Base-by-base conservation (phyloP, 2,329 filamentous ascomycete species). In the Hypoxylon sp. region DNA sequence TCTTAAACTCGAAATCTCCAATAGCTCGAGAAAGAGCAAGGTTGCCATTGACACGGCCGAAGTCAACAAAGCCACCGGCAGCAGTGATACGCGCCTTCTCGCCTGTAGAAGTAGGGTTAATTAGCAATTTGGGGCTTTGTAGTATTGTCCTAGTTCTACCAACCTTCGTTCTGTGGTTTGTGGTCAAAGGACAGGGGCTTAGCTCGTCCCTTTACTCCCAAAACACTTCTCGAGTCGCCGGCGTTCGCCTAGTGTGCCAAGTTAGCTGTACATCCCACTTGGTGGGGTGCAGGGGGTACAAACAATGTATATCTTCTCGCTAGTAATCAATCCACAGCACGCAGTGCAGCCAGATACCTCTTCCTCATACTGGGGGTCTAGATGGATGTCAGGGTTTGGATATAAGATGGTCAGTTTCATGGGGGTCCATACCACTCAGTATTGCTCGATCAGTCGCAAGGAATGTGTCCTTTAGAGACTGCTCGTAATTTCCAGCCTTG, bases 1-100 rank as follows among this genome's bases (percentile, higher is more conserved):
- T 98, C 88, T 99, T 99, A 88, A 99, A 99, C 81, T 99, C 96
- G 79, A 99, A 99, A 81, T 99, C 96, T 75, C 96, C 96, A 81
- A 99, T 98, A 76, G 96, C 96, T 81, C 96, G 92, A 70, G 96
- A 99, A 69, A 99, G 86, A 51, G 96, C 96, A 50, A 99, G 89
- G 82, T 99, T 99, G 80, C 96, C 96, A 81, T 99, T 99, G 76
- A 99, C 96, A 79, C 96, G 93, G 72, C 96, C 96, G 79, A 98
- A 99, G 81, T 99, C 96, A 78, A 99, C 96, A 76, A 98, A 98
- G 55, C 96, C 96, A 79, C 96, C 96, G 49, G 96, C 96, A 64
- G 95, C 95, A 77, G 91, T 95, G 77, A 99, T 99, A 77, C 96
- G 90, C 73, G 95, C 95, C 83, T 97, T 98, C 84, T 99, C 96